Evolutionary conservation across 495 filamentous ascomycete species (phyloP).

Genomic region (Cercophora sp.): DNA sequence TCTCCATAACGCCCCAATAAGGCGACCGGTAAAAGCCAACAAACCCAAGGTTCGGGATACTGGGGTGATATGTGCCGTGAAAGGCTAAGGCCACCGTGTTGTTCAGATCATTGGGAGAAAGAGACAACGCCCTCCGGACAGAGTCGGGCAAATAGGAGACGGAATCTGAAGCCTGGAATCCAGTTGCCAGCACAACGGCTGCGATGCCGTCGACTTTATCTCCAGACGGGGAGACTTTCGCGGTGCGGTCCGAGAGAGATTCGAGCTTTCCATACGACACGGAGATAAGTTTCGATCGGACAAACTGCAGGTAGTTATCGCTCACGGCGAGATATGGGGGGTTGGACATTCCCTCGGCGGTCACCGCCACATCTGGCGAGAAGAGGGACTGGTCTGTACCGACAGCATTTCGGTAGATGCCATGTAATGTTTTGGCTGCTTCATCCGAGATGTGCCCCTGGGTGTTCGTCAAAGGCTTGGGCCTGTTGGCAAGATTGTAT

Average conservation of each 20-base stretch:
- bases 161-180: constrained; percentile 60
- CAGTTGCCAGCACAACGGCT: constrained; percentile 70
- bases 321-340: constrained; percentile 65
- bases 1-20: constrained; percentile 84
- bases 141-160: constrained; percentile 57
- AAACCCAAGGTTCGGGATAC: constrained; percentile 65
- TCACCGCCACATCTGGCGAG: constrained; percentile 36
- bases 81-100: constrained; percentile 68
- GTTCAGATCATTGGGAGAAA: constrained; percentile 50
- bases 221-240: constrained; percentile 32
- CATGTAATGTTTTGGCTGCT: constrained; percentile 47
- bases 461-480: constrained; percentile 51
- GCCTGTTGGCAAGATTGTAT: constrained; percentile 63
- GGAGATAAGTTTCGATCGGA: constrained; percentile 60
- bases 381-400: constrained; percentile 62
- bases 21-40: constrained; percentile 83
- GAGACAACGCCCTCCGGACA: constrained; percentile 53
- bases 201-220: constrained; percentile 53
- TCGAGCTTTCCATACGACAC: constrained; percentile 40
- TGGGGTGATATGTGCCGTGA: constrained; percentile 56
- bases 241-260: constrained; percentile 27
- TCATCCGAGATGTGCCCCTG: constrained; percentile 57
- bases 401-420: constrained; percentile 50
- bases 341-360: constrained; percentile 28
- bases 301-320: constrained; percentile 68